A percentile compares a stretch with the other conserved stretches of the same genome.
Evolutionary conservation across 192 early-diverging fungal species (phyloP).

Genomic region (Phycomyces blakesleeanus): DNA sequence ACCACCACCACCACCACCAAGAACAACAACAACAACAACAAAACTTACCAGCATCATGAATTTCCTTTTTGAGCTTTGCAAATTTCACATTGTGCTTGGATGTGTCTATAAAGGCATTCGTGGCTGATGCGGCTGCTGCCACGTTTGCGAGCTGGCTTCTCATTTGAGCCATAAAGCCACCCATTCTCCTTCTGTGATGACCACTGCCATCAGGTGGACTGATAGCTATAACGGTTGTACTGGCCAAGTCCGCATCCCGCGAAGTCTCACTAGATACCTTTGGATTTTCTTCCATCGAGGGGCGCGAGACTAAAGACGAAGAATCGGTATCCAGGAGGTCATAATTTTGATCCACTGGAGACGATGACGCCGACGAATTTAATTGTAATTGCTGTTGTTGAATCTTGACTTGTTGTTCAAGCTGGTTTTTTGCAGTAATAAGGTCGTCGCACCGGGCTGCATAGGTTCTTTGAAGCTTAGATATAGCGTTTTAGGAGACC

Average conservation of each 20-base stretch:
- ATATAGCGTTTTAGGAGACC: too few species aligned
- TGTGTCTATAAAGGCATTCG: slow-evolving; percentile 15
- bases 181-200: slow-evolving; percentile 25
- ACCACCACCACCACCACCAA: too few species aligned
- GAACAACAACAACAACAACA: too few species aligned
- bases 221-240: slow-evolving; percentile 1
- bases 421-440: slow-evolving; percentile 3
- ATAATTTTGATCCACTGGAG: too few species aligned
- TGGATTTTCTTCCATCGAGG: too few species aligned
- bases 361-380: too few species aligned
- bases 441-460: slow-evolving; percentile 26
- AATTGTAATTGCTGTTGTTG: slow-evolving; percentile 2
- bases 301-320: background rate
- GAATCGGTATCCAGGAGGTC: background rate
- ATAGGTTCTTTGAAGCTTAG: slow-evolving; percentile 29
- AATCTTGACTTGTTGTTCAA: background rate
- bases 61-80: slow-evolving; percentile 40
- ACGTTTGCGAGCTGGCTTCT: slow-evolving; percentile 3
- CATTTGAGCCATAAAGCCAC: slow-evolving; percentile 30
- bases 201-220: slow-evolving; percentile 7
- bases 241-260: slow-evolving; percentile 5
- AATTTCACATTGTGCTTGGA: slow-evolving; percentile 30
- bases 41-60: slow-evolving; percentile 30
- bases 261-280: too few species aligned
- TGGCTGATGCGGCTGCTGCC: slow-evolving; percentile 15